These are phyloP conservation scores for Xylariales sp. DNA, from an alignment of 2,329 filamentous ascomycete species.

Conservation along the genomic window DNA sequence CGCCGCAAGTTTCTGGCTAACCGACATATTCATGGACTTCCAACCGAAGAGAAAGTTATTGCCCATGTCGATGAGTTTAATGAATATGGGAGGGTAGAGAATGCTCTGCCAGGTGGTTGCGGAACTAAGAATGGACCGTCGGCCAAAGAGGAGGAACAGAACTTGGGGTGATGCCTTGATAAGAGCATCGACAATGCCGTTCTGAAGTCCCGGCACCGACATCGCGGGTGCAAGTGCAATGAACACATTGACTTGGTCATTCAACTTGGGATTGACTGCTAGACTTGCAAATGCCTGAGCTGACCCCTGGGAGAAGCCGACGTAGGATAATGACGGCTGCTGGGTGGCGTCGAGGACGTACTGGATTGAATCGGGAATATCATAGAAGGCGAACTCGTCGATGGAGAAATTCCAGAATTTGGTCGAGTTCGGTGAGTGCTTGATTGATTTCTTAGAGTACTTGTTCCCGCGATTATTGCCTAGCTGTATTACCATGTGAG, in stretches of 20 bases:
- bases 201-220: constrained; percentile 91
- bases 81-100: constrained; percentile 93
- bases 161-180: constrained; percentile 94
- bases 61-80: constrained; percentile 84
- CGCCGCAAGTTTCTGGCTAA: constrained; percentile 90
- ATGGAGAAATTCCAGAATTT: constrained; percentile 98
- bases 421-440: constrained; percentile 76
- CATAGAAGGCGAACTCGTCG: constrained; percentile 97
- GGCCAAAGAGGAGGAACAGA: constrained; percentile 90
- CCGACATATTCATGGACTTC: constrained; percentile 84
- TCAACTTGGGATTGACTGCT: constrained; percentile 90
- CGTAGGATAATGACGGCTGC: constrained; percentile 88
- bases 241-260: constrained; percentile 94
- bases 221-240: constrained; percentile 96
- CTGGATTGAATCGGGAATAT: constrained; percentile 93
- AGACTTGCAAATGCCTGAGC: constrained; percentile 95
- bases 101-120: constrained; percentile 98
- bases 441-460: constrained; percentile 94
- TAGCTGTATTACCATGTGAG: constrained; percentile 64
- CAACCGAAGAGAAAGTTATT: constrained; percentile 90
- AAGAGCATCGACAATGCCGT: constrained; percentile 90
- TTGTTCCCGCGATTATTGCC: constrained; percentile 99
- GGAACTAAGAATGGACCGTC: constrained; percentile 89
- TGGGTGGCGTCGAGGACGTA: constrained; percentile 89
- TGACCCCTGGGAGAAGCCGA: constrained; percentile 97